These are phyloP conservation scores for Cerrena zonata DNA, from an alignment of 1,284 basidiomycete species.

Conservation along the genomic window DNA sequence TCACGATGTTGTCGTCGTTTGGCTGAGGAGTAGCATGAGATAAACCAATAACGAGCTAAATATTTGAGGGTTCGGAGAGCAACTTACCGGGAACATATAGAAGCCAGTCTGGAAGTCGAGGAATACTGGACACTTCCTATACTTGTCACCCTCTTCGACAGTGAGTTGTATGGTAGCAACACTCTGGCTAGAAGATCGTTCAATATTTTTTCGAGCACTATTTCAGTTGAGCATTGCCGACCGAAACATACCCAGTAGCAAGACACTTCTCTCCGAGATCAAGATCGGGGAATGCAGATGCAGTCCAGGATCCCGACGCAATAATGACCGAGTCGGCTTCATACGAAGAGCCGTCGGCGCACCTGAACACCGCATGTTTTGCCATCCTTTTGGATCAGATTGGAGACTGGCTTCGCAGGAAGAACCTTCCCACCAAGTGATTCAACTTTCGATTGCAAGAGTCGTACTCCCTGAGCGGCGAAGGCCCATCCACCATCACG, in stretches of 20 bases:
- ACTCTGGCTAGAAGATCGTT: conserved; percentile 51
- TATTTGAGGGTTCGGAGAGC: too few relatives aligned
- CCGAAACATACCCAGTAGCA: conserved; percentile 59
- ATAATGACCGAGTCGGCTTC: conserved; percentile 57
- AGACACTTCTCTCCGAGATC: conserved; percentile 44
- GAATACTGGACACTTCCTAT: conserved; percentile 65
- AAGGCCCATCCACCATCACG: conserved; percentile 81
- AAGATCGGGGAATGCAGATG: conserved; percentile 65
- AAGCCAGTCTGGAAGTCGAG: conserved; percentile 66
- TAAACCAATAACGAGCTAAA: conserved; percentile 1
- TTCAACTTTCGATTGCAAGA: conserved; percentile 53
- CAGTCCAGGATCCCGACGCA: conserved; percentile 79
- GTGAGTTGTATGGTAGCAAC: conserved; percentile 73
- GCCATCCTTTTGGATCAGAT: conserved; percentile 38
- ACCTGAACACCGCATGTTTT: conserved; percentile 51
- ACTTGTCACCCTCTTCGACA: conserved; percentile 58
- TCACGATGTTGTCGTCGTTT: conserved; percentile 62
- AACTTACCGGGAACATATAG: conserved; percentile 73
- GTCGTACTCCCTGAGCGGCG: conserved; percentile 61
- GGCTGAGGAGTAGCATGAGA: conserved; percentile 43
- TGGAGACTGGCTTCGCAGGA: conserved; percentile 50
- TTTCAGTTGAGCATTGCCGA: too few relatives aligned
- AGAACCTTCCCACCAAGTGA: conserved; percentile 59
- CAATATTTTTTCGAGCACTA: background rate
- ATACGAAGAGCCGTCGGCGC: conserved; percentile 49